Evolutionary conservation across 2,329 filamentous ascomycete species (phyloP).

Genomic region (Pyricularia pennisetigena): DNA sequence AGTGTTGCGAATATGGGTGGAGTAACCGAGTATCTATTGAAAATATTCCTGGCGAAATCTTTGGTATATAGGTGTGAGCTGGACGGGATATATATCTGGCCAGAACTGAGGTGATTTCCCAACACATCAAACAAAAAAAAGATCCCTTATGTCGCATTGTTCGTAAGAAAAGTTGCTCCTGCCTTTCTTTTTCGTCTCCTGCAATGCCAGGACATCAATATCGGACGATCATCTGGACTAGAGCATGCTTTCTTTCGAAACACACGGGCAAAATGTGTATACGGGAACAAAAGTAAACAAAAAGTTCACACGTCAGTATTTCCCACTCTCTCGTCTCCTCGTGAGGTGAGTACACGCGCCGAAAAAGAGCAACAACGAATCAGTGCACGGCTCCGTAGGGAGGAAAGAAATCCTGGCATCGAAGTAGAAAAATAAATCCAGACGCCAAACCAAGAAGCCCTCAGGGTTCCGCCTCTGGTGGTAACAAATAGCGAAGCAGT

Average conservation of each 20-base stretch:
- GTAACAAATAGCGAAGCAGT: neutral
- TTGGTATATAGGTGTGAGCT: neutral
- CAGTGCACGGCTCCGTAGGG: neutral
- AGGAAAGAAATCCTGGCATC: neutral
- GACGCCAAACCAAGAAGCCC: neutral
- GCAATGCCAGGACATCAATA: neutral
- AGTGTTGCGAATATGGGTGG: neutral
- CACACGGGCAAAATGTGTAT: neutral
- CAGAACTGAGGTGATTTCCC: neutral
- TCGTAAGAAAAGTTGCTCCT: neutral
- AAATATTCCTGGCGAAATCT: neutral
- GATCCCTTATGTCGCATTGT: no score
- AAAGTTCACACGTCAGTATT: neutral
- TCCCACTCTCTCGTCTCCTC: neutral
- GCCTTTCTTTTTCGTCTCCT: neutral
- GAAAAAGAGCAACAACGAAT: neutral
- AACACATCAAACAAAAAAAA: neutral
- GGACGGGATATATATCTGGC: neutral
- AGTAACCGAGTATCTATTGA: neutral
- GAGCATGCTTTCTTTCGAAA: neutral
- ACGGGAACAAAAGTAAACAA: neutral
- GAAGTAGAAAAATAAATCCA: neutral
- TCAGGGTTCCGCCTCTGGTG: neutral
- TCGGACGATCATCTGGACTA: neutral
- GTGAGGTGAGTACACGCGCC: neutral